Evolutionary conservation across 1,284 basidiomycete genomes (phyloP).

Genomic region (Papiliotrema terrestris): DNA sequence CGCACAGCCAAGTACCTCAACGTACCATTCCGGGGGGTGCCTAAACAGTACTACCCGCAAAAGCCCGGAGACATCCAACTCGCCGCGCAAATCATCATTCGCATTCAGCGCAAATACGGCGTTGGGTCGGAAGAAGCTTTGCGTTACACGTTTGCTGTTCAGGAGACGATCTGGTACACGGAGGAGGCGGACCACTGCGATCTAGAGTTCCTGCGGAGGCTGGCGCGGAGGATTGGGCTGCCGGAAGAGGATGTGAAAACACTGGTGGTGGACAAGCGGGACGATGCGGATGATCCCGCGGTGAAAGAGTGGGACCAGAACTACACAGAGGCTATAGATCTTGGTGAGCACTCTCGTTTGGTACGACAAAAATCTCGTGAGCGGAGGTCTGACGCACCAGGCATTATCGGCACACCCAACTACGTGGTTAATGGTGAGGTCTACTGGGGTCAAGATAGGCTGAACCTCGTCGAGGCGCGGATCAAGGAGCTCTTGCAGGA

Average conservation of each 20-base stretch:
- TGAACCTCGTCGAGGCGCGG: constrained; percentile 17
- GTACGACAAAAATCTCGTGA: no score
- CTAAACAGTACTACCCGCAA: constrained; percentile 24
- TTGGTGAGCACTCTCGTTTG: no score
- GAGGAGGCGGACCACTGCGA: constrained; percentile 23
- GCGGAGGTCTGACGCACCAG: constrained; percentile 5
- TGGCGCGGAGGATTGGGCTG: constrained; percentile 13
- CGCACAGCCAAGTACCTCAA: background rate
- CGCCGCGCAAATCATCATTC: constrained; percentile 25
- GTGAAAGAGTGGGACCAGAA: no score
- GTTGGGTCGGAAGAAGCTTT: constrained; percentile 18
- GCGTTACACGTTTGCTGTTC: constrained; percentile 19
- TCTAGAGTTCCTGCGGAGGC: constrained; percentile 10
- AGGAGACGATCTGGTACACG: constrained; percentile 28
- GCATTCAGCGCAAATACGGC: constrained; percentile 19
- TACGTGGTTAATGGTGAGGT: constrained; percentile 33
- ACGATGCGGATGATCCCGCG: no score
- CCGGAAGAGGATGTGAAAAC: no score
- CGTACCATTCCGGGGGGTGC: constrained; percentile 14
- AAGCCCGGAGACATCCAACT: constrained; percentile 20
- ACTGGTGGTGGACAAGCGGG: no score
- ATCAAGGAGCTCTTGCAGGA: constrained; percentile 19
- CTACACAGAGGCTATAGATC: no score
- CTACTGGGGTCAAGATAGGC: constrained; percentile 31
- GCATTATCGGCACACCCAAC: constrained; percentile 31